Conservation (phyloP, 139 green algal species). For the Yamagishiella unicocca region DNA sequence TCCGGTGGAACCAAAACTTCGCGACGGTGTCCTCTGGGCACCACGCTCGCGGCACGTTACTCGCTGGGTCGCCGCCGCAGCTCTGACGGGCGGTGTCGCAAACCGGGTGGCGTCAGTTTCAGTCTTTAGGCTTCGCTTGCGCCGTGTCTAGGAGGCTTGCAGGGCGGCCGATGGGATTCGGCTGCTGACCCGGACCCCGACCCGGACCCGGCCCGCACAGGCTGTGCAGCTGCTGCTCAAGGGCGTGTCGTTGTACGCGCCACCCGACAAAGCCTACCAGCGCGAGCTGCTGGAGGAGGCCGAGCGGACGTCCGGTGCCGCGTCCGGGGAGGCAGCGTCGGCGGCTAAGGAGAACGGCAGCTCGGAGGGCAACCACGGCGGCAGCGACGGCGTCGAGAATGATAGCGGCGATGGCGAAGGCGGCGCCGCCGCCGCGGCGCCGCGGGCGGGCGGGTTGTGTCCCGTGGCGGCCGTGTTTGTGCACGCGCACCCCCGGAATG, state of each 20-base stretch:
- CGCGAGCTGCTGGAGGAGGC: background rate
- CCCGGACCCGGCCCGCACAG: background rate
- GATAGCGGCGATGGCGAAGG: background rate
- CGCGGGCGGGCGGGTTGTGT: background rate
- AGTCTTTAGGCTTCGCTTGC: no score
- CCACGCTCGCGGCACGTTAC: no score
- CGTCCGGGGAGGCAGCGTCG: background rate
- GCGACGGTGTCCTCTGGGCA: no score
- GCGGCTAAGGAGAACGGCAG: background rate
- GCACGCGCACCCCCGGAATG: conserved; percentile 49
- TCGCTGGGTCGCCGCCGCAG: no score
- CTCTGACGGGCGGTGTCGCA: no score
- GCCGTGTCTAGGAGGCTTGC: no score
- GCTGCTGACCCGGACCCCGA: no score
- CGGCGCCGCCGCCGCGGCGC: no score
- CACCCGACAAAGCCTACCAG: conserved; percentile 57
- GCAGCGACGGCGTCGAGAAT: background rate
- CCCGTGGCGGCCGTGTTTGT: background rate
- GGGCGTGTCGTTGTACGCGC: conserved; percentile 73
- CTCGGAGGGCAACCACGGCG: background rate
- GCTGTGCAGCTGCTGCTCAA: conserved; percentile 82
- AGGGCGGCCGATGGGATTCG: no score
- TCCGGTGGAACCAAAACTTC: no score
- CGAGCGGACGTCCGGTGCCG: background rate
- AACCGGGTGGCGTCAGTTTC: no score